Percentiles rank a stretch among this genome's conserved stretches.
These are phyloP conservation scores for Apostasia shenzhenica DNA, from an alignment of 106 monocot genomes.

Conservation along the genomic window DNA sequence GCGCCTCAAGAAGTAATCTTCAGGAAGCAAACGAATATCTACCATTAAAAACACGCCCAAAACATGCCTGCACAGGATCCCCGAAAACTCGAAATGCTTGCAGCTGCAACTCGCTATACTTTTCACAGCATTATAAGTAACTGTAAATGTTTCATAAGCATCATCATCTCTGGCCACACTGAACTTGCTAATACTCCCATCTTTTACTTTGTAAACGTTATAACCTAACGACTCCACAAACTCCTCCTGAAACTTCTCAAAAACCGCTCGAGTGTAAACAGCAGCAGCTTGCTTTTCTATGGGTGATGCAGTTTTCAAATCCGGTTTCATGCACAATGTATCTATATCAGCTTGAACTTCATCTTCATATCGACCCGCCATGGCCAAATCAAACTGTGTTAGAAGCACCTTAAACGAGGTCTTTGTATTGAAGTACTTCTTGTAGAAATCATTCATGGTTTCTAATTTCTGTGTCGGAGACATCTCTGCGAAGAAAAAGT, in stretches of 20 bases:
- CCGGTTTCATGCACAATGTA: slow-evolving; percentile 28
- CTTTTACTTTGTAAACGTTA: slow-evolving; percentile 62
- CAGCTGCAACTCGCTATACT: slow-evolving; percentile 72
- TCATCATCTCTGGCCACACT: slow-evolving; percentile 75
- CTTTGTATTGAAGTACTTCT: slow-evolving; percentile 86
- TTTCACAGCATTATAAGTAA: slow-evolving; percentile 51
- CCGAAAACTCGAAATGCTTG: slow-evolving; percentile 79
- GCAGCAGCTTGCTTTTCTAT: slow-evolving; percentile 89
- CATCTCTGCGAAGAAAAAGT: slow-evolving; percentile 77
- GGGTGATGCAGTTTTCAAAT: slow-evolving; percentile 80
- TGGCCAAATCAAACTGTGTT: slow-evolving; percentile 77
- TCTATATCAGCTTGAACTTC: slow-evolving; percentile 62
- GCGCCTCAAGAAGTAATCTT: slow-evolving; percentile 68
- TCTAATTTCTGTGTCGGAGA: slow-evolving; percentile 71
- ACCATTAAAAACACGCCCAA: slow-evolving; percentile 77
- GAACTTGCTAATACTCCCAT: slow-evolving; percentile 54
- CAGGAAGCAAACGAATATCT: slow-evolving; percentile 61
- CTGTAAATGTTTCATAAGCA: slow-evolving; percentile 56
- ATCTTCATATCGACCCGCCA: slow-evolving; percentile 62
- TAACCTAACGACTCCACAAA: slow-evolving; percentile 92
- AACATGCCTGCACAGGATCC: slow-evolving; percentile 86
- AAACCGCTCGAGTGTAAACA: slow-evolving; percentile 63
- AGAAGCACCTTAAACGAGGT: slow-evolving; percentile 86
- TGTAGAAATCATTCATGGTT: slow-evolving; percentile 92
- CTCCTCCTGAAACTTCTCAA: slow-evolving; percentile 87